These are phyloP conservation scores for Rhynchosporium graminicola DNA, from an alignment of 2,329 filamentous ascomycete genomes.

Conservation along the genomic window DNA sequence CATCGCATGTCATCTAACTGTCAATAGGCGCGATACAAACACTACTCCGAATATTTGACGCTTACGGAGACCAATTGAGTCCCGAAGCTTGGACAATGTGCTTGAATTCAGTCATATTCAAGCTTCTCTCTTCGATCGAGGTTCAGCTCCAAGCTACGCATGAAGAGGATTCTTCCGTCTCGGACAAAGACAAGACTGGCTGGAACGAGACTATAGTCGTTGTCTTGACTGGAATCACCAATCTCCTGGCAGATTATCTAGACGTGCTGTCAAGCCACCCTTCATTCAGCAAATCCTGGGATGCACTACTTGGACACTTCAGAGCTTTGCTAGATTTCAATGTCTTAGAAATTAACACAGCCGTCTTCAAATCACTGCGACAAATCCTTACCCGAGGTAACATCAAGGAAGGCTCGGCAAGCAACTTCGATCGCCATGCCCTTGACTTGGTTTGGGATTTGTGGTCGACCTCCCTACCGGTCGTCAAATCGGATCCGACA, in stretches of 20 bases:
- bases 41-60: conserved; percentile 86
- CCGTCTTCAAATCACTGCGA: conserved; percentile 66
- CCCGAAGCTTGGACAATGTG: conserved; percentile 82
- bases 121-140: conserved; percentile 71
- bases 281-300: conserved; percentile 74
- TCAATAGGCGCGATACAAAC: conserved; percentile 78
- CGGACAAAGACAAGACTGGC: conserved; percentile 50
- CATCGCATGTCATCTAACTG: neutral
- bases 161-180: conserved; percentile 41
- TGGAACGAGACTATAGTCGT: conserved; percentile 77
- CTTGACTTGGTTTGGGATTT: conserved; percentile 67
- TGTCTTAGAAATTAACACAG: conserved; percentile 70
- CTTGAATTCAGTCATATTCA: conserved; percentile 78
- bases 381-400: conserved; percentile 56
- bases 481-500: conserved; percentile 45
- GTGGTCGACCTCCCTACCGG: conserved; percentile 68
- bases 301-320: conserved; percentile 69
- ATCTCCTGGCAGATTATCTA: conserved; percentile 74
- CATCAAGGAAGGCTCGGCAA: conserved; percentile 46
- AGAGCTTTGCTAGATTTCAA: conserved; percentile 62
- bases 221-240: conserved; percentile 71
- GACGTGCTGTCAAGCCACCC: conserved; percentile 66
- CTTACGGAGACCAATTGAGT: conserved; percentile 78
- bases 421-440: conserved; percentile 44
- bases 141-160: conserved; percentile 49